Base-by-base conservation (phyloP, 2,329 filamentous ascomycete genomes). In the Onygenales sp. region DNA sequence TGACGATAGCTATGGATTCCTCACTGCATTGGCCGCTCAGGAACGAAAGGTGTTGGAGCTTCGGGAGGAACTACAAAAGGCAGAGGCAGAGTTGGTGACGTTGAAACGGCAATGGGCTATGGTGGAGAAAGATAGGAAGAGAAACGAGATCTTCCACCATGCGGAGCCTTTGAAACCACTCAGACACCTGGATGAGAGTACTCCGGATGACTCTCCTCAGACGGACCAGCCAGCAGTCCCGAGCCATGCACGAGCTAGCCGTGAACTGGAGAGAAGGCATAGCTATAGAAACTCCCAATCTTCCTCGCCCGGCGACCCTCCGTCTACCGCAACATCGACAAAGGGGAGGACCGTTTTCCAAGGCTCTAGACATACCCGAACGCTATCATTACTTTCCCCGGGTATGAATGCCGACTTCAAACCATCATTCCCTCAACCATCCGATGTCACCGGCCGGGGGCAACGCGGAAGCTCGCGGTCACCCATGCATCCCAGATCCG, bases 21-120 rank as follows among this genome's bases (percentile, higher is more conserved):
- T 98, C 59, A 91, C 89, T 57, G 87, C 91, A 54, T 86, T 98
- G 63, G 93, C 93, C 44, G 85, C 89, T 11, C 91, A 97, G 72
- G 93, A 98, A 73, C 81, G 93, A 54, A 84, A 83, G 60, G 92
- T 98, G 1, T 74, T 98, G 54, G 93, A 97, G 71, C 75, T 98
- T 51, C 86, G 85, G 55, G 93, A 98, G 68, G 92, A 97, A 69
- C 76, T 98, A n/a, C 74, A 77, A 27, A 85, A 84, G 55, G 92
- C 93, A 5, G 92, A 98, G 67, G 72, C 75, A 10, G 87, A 95
- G 46, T 75, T 98, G 42, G 75, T 76, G 46, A 80, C 75, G 43
- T 75, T 98, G 57, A 97, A 96, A 75, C 85, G 81, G 63, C 86
- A 90, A 69, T 97, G 89, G 85, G 81, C 87, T 1, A 72, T 77